Evolutionary conservation across 257 asterid genomes (phyloP), one percentile per base, ranked within the genome.

Genomic region (Mentha longifolia): DNA sequence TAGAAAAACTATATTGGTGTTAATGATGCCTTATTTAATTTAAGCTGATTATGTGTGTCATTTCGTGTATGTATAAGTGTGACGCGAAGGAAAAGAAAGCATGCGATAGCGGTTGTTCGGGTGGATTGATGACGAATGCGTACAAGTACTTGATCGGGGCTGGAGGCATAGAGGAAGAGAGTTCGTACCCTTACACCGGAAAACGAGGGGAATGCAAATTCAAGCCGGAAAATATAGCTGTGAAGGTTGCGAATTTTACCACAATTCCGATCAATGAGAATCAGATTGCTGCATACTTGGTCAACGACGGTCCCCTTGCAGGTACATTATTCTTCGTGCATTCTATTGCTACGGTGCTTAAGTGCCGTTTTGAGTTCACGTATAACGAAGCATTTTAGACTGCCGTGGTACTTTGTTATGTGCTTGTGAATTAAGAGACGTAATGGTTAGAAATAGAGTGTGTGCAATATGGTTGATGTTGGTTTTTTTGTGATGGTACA

Each of bases 71-170:
- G 15, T 39, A 2, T 19, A 51, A 91, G 97, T 88, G 96, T 61
- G 96, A 87, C 51, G 81, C 72, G 4, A 74, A 61, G 68, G 86
- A 89, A 42, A 87, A 76, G 83, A 81, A 68, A 14, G 72, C 88
- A 6, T 92, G 98, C 13, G 91, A 89, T 8, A 74, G 80, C 4
- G 98, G 96, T 10, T 92, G 98, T 71, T 76, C 79, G 0, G 98
- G 98, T 5, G 98, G 98, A 1, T 82, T 92, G 15, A 92, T 92
- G 98, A 92, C 98, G 2, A 89, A 86, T 67, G 98, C 96, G 22
- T 92, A 86, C 88, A 82, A 80, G 67, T 92, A 92, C 76, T 60
- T 92, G 82, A 85, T 92, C 1, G 80, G 74, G 45, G 87, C 88
- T 0, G 98, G 98, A 68, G 98, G 98, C 19, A 86, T 92, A 65